Conservation (phyloP, 441 rosid genomes). For the Euphorbia schlechtendalii region DNA sequence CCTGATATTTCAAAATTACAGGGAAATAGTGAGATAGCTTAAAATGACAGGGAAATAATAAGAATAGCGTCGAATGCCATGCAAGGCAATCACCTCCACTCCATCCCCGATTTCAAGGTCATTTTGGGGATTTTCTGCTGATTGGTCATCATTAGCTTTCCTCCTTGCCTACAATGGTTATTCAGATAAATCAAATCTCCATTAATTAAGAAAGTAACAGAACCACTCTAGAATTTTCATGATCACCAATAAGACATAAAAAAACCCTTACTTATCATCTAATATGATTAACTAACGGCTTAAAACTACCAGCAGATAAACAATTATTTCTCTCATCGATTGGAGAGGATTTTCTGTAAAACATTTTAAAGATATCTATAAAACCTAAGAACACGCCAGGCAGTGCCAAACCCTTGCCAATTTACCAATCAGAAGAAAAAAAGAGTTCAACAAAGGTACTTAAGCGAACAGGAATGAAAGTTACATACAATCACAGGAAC, state of each 20-base stretch:
- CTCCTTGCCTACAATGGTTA: conserved; percentile 27
- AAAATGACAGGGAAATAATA: conserved; percentile 7
- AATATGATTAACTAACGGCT: background rate
- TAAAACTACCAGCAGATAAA: background rate
- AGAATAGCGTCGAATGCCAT: conserved; percentile 8
- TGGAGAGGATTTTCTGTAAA: background rate
- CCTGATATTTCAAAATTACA: conserved; percentile 39
- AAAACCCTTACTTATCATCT: background rate
- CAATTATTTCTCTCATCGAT: background rate
- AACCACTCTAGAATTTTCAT: background rate
- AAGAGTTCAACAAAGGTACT: background rate
- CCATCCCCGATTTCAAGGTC: conserved; percentile 71
- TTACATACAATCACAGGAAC: background rate
- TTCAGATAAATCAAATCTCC: conserved; percentile 2
- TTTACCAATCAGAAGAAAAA: background rate
- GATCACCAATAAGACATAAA: background rate
- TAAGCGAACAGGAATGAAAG: background rate
- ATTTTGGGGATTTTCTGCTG: conserved; percentile 24
- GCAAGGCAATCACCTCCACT: conserved; percentile 39
- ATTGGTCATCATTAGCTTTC: conserved; percentile 32
- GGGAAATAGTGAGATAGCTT: conserved; percentile 11
- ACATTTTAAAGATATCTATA: background rate
- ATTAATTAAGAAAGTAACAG: background rate
- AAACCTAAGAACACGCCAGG: background rate
- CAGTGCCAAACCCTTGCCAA: background rate